These are phyloP conservation scores for Eucalyptus sp. DNA, from an alignment of 345 rosid genomes.

Conservation along the genomic window DNA sequence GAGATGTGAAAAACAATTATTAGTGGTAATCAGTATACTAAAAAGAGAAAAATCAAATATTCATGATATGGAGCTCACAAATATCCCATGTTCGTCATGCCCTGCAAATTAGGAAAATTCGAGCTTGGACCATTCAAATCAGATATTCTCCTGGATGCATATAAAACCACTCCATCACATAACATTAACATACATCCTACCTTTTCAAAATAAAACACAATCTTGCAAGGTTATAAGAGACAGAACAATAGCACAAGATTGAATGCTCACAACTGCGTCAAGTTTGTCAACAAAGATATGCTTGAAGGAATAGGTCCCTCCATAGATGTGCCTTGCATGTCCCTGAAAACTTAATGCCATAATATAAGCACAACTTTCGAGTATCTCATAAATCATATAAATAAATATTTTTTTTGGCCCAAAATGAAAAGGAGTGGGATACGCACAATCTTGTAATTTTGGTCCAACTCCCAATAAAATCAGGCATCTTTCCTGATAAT, in stretches of 20 bases:
- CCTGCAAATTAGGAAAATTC: not conserved
- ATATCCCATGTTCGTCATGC: not conserved
- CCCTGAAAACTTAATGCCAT: conserved; percentile 16
- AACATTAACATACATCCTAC: too few species aligned
- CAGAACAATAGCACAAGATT: not conserved
- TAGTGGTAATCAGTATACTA: not conserved
- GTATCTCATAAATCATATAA: not conserved
- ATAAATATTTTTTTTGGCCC: not conserved
- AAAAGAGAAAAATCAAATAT: not conserved
- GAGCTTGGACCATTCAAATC: too few species aligned
- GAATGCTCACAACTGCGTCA: conserved; percentile 40
- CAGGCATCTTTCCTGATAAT: conserved; percentile 68
- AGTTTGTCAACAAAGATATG: conserved; percentile 38
- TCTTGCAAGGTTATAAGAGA: not conserved
- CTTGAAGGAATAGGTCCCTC: conserved; percentile 77
- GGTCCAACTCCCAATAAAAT: conserved; percentile 81
- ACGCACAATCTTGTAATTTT: conserved; percentile 51
- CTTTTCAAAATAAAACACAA: not conserved
- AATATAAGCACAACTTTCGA: not conserved
- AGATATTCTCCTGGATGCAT: too few species aligned
- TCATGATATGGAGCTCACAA: conserved; percentile 37
- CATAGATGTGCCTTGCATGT: conserved; percentile 78
- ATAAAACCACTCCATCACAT: too few species aligned
- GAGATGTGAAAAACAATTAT: not conserved
- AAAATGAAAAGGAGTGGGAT: not conserved